Conservation (phyloP, 331 rosid species). For the Arachis monticola region DNA sequence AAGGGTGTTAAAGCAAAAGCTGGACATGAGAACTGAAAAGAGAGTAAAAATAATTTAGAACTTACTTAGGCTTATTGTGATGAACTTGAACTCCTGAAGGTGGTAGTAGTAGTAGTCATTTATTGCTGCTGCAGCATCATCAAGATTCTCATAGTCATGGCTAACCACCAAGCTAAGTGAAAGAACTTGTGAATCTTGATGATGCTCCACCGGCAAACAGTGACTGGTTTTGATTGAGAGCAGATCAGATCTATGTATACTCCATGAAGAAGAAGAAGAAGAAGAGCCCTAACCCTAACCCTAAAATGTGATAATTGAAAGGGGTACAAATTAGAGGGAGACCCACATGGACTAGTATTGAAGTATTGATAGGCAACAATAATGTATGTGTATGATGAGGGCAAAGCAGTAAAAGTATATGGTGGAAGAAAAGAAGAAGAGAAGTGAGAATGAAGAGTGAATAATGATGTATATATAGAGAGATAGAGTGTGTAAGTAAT, state of each 20-base stretch:
- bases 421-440: constrained; percentile 1
- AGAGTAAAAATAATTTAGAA: not conserved
- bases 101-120: constrained; percentile 50
- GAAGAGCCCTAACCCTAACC: constrained; percentile 61
- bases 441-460: constrained; percentile 44
- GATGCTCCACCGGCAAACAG: constrained; percentile 95
- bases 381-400: too few relatives aligned
- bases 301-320: constrained; percentile 39
- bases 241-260: not conserved
- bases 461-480: constrained; percentile 54
- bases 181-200: constrained; percentile 91
- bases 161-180: constrained; percentile 37
- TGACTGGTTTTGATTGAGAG: constrained; percentile 46
- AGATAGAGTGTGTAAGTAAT: constrained; percentile 31
- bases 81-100: not conserved
- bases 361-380: not conserved
- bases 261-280: constrained; percentile 36
- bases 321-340: constrained; percentile 12
- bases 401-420: too few relatives aligned
- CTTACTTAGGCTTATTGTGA: not conserved
- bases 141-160: constrained; percentile 83
- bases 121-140: constrained; percentile 96
- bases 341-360: constrained; percentile 25
- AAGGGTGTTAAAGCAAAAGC: constrained; percentile 13
- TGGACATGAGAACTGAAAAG: constrained; percentile 25